Percentiles rank a stretch among this genome's conserved stretches.
These are phyloP conservation scores for Fusarium sp. DNA, from an alignment of 2,329 filamentous ascomycete genomes.

Conservation along the genomic window DNA sequence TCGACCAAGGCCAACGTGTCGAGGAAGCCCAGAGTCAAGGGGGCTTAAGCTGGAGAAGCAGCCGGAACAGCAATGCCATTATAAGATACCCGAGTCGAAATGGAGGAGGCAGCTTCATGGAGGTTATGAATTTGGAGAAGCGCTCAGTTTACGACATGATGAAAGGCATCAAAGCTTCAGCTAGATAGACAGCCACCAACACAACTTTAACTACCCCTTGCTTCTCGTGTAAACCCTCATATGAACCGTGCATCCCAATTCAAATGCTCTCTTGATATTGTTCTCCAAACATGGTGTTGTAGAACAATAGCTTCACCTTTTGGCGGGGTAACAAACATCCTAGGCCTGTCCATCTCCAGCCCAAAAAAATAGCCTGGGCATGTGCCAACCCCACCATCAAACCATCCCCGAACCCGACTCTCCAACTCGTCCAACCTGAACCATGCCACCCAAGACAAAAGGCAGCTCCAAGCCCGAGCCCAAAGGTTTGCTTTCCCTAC, in stretches of 20 bases:
- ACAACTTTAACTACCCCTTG: not conserved
- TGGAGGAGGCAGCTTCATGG: not conserved
- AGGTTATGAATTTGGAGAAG: constrained; percentile 5
- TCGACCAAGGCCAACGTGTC: constrained; percentile 17
- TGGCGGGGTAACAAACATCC: constrained; percentile 41
- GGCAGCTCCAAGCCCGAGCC: constrained; percentile 47
- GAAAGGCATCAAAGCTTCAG: not conserved
- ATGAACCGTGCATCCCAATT: not conserved
- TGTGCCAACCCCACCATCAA: constrained; percentile 42
- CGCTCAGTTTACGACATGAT: not conserved
- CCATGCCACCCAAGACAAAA: constrained; percentile 55
- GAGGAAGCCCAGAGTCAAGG: constrained; percentile 15
- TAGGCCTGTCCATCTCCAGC: constrained; percentile 20
- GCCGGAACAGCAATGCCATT: not conserved
- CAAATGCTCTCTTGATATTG: constrained; percentile 22
- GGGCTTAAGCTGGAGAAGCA: constrained; percentile 8
- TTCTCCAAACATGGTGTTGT: constrained; percentile 18
- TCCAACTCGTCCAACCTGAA: constrained; percentile 31
- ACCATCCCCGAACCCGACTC: constrained; percentile 25
- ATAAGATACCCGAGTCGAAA: not conserved
- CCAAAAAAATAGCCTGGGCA: constrained; percentile 26
- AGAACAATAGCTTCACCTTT: constrained; percentile 39
- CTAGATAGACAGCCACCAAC: constrained; percentile 10
- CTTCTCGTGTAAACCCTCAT: not conserved
- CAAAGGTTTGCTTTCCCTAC: constrained; percentile 24